Evolutionary conservation across 2,329 filamentous ascomycete species (phyloP), one percentile per base, ranked within the genome.

Genomic region (Furcasterigmium sp.): DNA sequence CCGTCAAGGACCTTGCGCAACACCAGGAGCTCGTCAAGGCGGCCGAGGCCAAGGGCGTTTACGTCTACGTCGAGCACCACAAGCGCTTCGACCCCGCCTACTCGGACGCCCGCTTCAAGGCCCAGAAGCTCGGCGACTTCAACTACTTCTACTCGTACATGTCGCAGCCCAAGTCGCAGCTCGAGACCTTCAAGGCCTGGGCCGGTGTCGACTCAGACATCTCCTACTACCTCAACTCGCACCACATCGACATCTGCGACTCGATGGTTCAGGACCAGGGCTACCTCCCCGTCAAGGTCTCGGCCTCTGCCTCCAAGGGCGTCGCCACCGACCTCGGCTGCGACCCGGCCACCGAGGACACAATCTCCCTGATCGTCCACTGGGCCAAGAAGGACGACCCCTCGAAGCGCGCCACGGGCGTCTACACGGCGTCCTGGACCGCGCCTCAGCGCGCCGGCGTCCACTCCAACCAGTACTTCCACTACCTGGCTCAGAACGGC

Each of bases 61-160:
- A 91, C 61, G 89, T 95, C 51, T 95, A 88, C 70, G 76, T 96
- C 56, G 91, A 96, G 75, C 91, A 96, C 70, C 91, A 96, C 78
- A 96, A 96, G 74, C 88, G 91, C 45, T 96, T 84, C 68, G 91
- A 96, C 63, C 91, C 91, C 2, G 89, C 89, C 18, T 96, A 96
- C 70, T 81, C 87, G 13, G 91, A 96, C 63, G 91, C 91, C 13
- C 80, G 84, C 39, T 84, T 84, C 68, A 82, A 85, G 54, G 87
- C 88, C 13, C 70, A 80, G 58, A 81, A 74, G 42, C 73, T 96
- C 8, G 91, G 91, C 51, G 89, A 95, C 68, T 96, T 96, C 80
- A 95, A 95, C 74, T 96, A 96, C 75, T 96, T 95, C 64, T 96
- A 95, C 76, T 85, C 80, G 55, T 96, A 96, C 78, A 95, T 95